Conservation (phyloP, 1,284 basidiomycete genomes). For the Fomitiporia mediterranea region DNA sequence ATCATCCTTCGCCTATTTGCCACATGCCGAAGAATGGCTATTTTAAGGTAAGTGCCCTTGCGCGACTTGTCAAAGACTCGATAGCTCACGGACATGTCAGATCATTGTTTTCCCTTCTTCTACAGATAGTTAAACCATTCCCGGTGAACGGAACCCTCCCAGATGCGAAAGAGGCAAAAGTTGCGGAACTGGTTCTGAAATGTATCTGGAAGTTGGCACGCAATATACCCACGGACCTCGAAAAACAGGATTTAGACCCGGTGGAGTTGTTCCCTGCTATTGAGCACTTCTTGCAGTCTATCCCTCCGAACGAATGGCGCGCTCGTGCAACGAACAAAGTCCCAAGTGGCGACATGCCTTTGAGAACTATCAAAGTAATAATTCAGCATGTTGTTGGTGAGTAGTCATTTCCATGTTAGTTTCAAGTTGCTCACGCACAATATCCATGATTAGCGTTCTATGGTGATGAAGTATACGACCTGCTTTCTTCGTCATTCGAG, state of each 20-base stretch:
- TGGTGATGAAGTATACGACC: slow-evolving; percentile 75
- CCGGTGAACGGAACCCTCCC: slow-evolving; percentile 59
- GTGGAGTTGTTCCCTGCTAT: slow-evolving; percentile 90
- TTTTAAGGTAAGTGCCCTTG: slow-evolving; percentile 71
- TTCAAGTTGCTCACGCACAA: slow-evolving; percentile 18
- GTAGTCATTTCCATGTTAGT: slow-evolving; percentile 31
- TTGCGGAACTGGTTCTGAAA: slow-evolving; percentile 95
- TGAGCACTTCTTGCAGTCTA: slow-evolving; percentile 89
- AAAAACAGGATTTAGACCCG: slow-evolving; percentile 76
- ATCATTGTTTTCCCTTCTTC: slow-evolving; percentile 77
- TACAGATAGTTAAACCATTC: slow-evolving; percentile 87
- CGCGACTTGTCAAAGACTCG: neutral
- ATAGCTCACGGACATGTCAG: slow-evolving; percentile 35
- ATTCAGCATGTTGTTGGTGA: slow-evolving; percentile 92
- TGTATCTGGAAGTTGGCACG: slow-evolving; percentile 98
- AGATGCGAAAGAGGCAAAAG: slow-evolving; percentile 80
- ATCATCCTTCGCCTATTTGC: slow-evolving; percentile 93
- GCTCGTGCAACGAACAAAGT: slow-evolving; percentile 85
- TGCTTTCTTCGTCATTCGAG: slow-evolving; percentile 72
- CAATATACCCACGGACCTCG: slow-evolving; percentile 88
- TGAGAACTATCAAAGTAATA: slow-evolving; percentile 96
- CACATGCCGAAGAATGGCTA: slow-evolving; percentile 85
- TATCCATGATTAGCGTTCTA: slow-evolving; percentile 58
- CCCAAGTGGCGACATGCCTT: slow-evolving; percentile 94
- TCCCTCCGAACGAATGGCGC: slow-evolving; percentile 96